Evolutionary conservation across 306 rosid species (phyloP).

Genomic region (Trichosanthes truncata): DNA sequence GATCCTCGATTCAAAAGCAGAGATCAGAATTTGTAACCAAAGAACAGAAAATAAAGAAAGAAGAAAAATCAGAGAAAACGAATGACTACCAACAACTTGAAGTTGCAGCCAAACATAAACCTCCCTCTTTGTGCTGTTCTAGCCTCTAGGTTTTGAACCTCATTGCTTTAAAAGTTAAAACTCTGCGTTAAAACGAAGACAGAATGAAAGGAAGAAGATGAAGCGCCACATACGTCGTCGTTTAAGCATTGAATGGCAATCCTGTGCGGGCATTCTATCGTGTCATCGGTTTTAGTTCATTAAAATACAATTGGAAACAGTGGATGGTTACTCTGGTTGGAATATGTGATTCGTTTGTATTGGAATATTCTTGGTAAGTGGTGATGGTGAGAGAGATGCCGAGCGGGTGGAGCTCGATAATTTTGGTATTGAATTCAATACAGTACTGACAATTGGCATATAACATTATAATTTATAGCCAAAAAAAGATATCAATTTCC

Average conservation of each 20-base stretch:
- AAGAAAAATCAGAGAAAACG: not conserved
- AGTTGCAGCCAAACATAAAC: not conserved
- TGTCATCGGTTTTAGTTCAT: not conserved
- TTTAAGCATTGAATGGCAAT: not conserved
- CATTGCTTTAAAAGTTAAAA: not conserved
- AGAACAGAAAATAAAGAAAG: not conserved
- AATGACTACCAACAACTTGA: not conserved
- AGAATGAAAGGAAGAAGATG: not conserved
- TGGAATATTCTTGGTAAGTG: conserved; percentile 11
- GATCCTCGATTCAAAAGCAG: not conserved
- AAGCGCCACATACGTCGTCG: not conserved
- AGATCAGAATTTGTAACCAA: not conserved
- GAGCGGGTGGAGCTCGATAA: not conserved
- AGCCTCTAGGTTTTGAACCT: not conserved
- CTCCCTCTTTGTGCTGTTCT: not conserved
- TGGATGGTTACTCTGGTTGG: not conserved
- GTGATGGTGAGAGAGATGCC: not conserved
- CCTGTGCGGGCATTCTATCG: not conserved
- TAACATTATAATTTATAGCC: too few species aligned
- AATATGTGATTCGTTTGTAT: not conserved
- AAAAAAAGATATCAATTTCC: too few species aligned
- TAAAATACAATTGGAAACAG: not conserved
- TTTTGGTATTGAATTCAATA: too few species aligned
- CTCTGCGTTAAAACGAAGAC: not conserved
- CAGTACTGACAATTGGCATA: too few species aligned